phyloP scores from a whole-genome alignment of 2,329 filamentous ascomycete species.

The Aulographum hederae region DNA sequence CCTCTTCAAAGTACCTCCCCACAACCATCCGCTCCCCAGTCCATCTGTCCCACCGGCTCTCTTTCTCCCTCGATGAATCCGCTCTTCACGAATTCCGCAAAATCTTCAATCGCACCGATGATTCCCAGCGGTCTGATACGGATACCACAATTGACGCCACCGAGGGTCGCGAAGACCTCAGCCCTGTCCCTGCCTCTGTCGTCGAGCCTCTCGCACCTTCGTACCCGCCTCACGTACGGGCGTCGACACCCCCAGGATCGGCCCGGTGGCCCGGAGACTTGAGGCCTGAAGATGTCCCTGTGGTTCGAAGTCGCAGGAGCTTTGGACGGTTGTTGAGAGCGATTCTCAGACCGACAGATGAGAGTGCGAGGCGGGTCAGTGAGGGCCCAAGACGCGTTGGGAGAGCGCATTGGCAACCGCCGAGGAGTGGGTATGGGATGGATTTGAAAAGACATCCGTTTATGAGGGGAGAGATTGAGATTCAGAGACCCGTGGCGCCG shows the following conservation, averaged over 20 bases:
- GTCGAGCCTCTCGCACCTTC: slow-evolving; percentile 2
- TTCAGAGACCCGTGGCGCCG: no score
- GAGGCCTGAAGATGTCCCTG: not conserved
- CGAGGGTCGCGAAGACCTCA: not conserved
- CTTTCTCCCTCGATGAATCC: slow-evolving; percentile 9
- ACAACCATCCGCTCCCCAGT: not conserved
- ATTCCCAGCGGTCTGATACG: slow-evolving; percentile 5
- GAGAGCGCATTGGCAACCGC: slow-evolving; percentile 4
- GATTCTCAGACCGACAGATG: not conserved
- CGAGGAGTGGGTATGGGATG: slow-evolving; percentile 3
- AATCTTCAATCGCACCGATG: slow-evolving; percentile 4
- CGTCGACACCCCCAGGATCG: slow-evolving; percentile 3
- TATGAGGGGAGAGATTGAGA: no score
- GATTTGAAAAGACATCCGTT: no score
- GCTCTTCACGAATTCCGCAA: slow-evolving; percentile 7
- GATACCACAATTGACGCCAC: slow-evolving; percentile 3
- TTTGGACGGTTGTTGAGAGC: not conserved
- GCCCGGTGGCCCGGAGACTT: slow-evolving; percentile 5
- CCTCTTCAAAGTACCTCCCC: slow-evolving; percentile 1
- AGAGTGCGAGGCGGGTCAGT: not conserved
- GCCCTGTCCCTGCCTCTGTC: no score
- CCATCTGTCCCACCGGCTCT: slow-evolving; percentile 4
- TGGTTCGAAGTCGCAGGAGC: not conserved
- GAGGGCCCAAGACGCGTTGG: slow-evolving; percentile 2
- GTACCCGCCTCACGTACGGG: slow-evolving; percentile 3